phyloP scores from a whole-genome alignment of 129 eudicot species.

The Lactuca sativa region DNA sequence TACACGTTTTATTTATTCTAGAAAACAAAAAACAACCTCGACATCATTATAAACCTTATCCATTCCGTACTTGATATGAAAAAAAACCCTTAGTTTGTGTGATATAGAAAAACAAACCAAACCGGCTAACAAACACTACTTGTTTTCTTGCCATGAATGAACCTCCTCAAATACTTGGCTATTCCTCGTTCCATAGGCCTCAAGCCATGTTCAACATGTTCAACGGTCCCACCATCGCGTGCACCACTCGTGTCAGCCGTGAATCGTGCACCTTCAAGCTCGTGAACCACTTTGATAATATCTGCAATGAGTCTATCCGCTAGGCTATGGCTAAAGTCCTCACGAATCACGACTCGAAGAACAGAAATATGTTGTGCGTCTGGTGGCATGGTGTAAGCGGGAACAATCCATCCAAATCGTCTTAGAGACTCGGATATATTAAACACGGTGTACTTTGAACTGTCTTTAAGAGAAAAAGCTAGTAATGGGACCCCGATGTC shows the following conservation, averaged over 20 bases:
- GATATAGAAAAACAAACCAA: background rate
- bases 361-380: slow-evolving; percentile 63
- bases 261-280: slow-evolving; percentile 41
- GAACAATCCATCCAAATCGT: slow-evolving; percentile 72
- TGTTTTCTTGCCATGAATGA: slow-evolving; percentile 43
- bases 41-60: too few relatives aligned
- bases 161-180: slow-evolving; percentile 49
- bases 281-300: slow-evolving; percentile 54
- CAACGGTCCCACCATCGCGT: slow-evolving; percentile 8
- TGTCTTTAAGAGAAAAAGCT: slow-evolving; percentile 66
- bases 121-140: slow-evolving; percentile 59
- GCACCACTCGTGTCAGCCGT: slow-evolving; percentile 12
- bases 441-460: slow-evolving; percentile 53
- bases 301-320: slow-evolving; percentile 59
- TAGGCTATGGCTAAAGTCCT: slow-evolving; percentile 70
- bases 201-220: slow-evolving; percentile 28
- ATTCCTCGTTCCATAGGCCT: slow-evolving; percentile 38
- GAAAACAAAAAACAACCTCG: too few relatives aligned
- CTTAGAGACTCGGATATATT: slow-evolving; percentile 59
- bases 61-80: too few relatives aligned
- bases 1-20: too few relatives aligned
- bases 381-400: slow-evolving; percentile 86
- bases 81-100: too few relatives aligned
- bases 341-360: slow-evolving; percentile 69
- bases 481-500: slow-evolving; percentile 72